phyloP scores from a whole-genome alignment of 2,329 filamentous ascomycete species.

The Fusarium nurragi region DNA sequence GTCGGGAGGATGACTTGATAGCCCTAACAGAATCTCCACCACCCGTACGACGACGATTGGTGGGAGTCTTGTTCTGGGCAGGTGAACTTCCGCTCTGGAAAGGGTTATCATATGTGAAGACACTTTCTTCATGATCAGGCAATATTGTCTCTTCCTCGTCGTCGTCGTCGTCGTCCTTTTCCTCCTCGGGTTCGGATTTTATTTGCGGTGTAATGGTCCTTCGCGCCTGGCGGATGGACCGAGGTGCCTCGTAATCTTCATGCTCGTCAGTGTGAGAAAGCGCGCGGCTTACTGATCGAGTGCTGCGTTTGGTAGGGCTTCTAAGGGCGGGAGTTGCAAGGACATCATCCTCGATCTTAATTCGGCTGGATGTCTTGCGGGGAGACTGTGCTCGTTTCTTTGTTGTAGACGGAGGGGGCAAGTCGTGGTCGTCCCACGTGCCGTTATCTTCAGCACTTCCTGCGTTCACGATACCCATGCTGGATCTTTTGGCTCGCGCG shows the following conservation, averaged over 20 bases:
- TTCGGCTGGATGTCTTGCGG: conserved; percentile 61
- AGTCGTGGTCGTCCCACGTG: conserved; percentile 68
- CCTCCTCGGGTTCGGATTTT: conserved; percentile 62
- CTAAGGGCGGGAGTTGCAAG: conserved; percentile 48
- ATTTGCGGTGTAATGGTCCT: conserved; percentile 63
- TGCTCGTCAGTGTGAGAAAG: conserved; percentile 61
- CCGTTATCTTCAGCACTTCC: conserved; percentile 73
- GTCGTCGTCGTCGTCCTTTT: conserved; percentile 48
- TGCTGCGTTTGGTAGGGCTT: conserved; percentile 64
- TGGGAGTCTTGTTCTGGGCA: conserved; percentile 58
- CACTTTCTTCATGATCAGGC: conserved; percentile 61
- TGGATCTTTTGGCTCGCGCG: conserved; percentile 83
- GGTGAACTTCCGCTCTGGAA: conserved; percentile 87
- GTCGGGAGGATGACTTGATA: conserved; percentile 54
- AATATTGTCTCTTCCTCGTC: conserved; percentile 46
- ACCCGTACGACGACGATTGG: conserved; percentile 60
- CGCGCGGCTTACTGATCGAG: conserved; percentile 65
- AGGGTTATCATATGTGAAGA: conserved; percentile 90
- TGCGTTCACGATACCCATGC: conserved; percentile 80
- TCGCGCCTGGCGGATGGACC: conserved; percentile 61
- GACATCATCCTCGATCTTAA: conserved; percentile 64
- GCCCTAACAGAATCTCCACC: conserved; percentile 55
- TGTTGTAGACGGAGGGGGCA: conserved; percentile 59
- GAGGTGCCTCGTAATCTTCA: conserved; percentile 49
- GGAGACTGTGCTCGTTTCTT: conserved; percentile 64